Base-by-base conservation (phyloP, 805 yeast genomes). In the Saturnispora ahearnii region DNA sequence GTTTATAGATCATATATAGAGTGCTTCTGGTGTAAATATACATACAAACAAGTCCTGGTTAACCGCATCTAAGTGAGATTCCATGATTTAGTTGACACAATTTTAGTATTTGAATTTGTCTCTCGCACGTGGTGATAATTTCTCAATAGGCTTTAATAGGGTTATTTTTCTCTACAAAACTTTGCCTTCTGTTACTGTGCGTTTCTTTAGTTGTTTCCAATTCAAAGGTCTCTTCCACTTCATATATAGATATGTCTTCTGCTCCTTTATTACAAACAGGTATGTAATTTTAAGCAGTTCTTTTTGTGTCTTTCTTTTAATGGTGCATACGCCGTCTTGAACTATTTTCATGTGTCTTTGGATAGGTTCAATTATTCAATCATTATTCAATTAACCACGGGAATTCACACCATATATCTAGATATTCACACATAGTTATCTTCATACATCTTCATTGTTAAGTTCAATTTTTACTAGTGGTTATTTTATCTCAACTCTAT, bases 241-340 rank as follows among this genome's bases (percentile, higher is more conserved):
- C 18, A 24, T 5, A 38, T 38, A 22, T 22, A 38, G 28, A 38
- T 18, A 82, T 82, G 88, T 81, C 87, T 3, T 73, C 87, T 24
- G 81, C 82, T 40, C 89, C 91, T 29, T 68, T 84, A 50, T 70
- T 84, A 60, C 90, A 86, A 63, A 76, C 84, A 42, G 84, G 87
- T 68, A 66, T 40, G 77, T 66, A 8, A n/a, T 26, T 3, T 6
- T 26, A 6, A 6, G 9, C 9, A 6, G 29, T 26, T 3, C 9
- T 5, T 26, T 26, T 26, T 26, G 6, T 26, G 29, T 8, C 9
- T 26, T 26, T 26, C 29, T 26, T 26, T 5, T 26, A 26, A 2
- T 2, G 9, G 2, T 26, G 9, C 9, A 26, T 9, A 18, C 18
- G 18, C 18, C 18, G 18, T 18, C 18, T 40, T 40, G n/a, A 21